Evolutionary conservation across 768 basidiomycete genomes (phyloP), one percentile per base, ranked within the genome.

Genomic region (Xerocomellus chrysenteron): DNA sequence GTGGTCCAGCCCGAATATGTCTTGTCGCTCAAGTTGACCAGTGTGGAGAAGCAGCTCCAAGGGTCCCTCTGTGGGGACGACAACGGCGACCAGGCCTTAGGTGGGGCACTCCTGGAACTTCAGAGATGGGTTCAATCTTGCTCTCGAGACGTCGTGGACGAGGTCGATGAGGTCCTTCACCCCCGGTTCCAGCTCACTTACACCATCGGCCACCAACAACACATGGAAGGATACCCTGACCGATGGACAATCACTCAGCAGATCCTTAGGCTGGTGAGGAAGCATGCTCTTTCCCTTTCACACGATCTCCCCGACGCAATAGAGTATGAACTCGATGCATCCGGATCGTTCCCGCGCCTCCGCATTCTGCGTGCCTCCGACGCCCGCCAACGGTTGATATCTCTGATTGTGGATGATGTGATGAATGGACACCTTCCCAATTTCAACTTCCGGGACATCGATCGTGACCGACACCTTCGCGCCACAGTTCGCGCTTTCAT

Each of bases 1-100:
- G 63, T 82, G 2, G 61, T 68, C 9, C 81, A 82, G 47, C 82
- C 81, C 0, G 80, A 82, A 43, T 79, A 82, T 41, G 73, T 79
- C 5, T 70, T 81, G 2, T 82, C 81, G 0, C 77, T 77, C 56
- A 70, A 74, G 55, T 66, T 82, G 32, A 75, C 75, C 73, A 68
- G 70, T 0, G 57, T 81, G 10, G 74, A 81, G 37, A 57, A 54
- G 42, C 60, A 65, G 21, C 52, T 72, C 9, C 35, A n/a, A 7
- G 13, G 30, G 5, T 21, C 14, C n/a, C n/a, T n/a, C n/a, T n/a
- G n/a, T n/a, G n/a, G n/a, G 9, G 51, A 51, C 26, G 57, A 65
- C 4, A 33, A 52, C 28, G 12, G 11, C 11, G 32, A 32, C 32
- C 11, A 33, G 33, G 33, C 33, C 12, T 12, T 2, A 12, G 11